Evolutionary conservation across 164 flowering plant genomes (phyloP).

Genomic region (Buxus sempervirens): DNA sequence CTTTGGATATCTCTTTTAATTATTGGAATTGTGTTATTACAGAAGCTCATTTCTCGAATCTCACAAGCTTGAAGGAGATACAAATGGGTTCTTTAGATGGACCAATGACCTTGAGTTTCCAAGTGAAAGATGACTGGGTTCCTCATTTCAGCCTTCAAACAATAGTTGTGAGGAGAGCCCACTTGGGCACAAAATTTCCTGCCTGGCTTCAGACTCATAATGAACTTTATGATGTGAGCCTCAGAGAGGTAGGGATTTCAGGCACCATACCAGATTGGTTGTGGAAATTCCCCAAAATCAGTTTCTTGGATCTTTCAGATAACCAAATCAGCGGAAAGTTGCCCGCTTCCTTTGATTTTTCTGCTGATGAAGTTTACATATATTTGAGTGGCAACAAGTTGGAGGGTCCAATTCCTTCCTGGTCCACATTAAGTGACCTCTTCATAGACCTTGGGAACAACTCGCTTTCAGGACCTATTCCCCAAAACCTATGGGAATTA

Average conservation of each 20-base stretch:
- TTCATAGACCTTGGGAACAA: background rate
- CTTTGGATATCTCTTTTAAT: background rate
- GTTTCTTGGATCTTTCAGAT: background rate
- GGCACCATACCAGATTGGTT: background rate
- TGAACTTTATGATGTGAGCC: background rate
- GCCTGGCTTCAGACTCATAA: background rate
- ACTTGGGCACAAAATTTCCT: background rate
- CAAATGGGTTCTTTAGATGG: background rate
- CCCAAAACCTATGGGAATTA: background rate
- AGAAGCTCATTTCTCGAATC: background rate
- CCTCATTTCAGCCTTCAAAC: background rate
- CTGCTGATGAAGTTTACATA: background rate
- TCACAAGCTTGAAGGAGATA: background rate
- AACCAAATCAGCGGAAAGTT: background rate
- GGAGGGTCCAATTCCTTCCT: too few species aligned
- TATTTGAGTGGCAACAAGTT: constrained; percentile 1
- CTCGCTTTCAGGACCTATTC: background rate
- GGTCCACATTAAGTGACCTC: background rate
- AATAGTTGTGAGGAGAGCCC: background rate
- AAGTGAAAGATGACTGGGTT: background rate
- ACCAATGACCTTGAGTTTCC: background rate
- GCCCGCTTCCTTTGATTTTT: background rate
- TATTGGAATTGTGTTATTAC: background rate
- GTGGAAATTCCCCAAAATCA: background rate
- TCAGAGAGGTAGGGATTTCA: background rate